A percentile compares a stretch with the other conserved stretches of the same genome.
These are phyloP conservation scores for Solanum paucissectum DNA, from an alignment of 257 asterid species.

Conservation along the genomic window DNA sequence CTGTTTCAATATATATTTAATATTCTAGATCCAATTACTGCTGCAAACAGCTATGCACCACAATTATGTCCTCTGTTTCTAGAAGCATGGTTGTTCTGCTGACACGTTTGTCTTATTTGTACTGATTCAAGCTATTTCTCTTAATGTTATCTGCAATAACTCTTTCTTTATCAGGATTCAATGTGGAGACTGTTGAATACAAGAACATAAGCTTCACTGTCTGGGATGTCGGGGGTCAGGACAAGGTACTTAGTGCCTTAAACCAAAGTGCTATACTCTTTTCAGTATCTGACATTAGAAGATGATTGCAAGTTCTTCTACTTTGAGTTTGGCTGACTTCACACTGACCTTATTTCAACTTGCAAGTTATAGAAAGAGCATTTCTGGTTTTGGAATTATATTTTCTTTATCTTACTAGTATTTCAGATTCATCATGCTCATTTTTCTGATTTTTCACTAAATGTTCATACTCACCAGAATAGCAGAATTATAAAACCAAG, in stretches of 20 bases:
- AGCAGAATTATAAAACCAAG: neutral
- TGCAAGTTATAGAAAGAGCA: neutral
- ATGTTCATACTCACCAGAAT: neutral
- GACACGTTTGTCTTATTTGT: neutral
- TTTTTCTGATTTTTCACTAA: neutral
- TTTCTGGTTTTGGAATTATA: neutral
- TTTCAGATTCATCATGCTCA: neutral
- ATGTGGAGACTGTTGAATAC: conserved; percentile 55
- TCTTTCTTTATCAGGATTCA: conserved; percentile 24
- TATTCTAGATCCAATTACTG: neutral
- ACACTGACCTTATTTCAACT: neutral
- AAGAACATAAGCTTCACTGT: conserved; percentile 53
- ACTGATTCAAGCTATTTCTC: neutral
- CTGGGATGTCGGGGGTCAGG: conserved; percentile 60
- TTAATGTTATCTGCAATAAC: neutral
- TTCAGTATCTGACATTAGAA: neutral
- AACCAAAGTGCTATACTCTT: neutral
- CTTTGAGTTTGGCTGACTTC: neutral
- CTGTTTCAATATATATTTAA: neutral
- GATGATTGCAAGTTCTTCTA: neutral
- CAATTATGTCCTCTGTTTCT: neutral
- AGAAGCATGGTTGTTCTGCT: neutral
- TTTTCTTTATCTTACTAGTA: neutral
- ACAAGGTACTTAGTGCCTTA: conserved; percentile 26
- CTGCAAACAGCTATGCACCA: neutral